These are phyloP conservation scores for Endoconidiophora polonica DNA, from an alignment of 2,329 filamentous ascomycete genomes.

Conservation along the genomic window DNA sequence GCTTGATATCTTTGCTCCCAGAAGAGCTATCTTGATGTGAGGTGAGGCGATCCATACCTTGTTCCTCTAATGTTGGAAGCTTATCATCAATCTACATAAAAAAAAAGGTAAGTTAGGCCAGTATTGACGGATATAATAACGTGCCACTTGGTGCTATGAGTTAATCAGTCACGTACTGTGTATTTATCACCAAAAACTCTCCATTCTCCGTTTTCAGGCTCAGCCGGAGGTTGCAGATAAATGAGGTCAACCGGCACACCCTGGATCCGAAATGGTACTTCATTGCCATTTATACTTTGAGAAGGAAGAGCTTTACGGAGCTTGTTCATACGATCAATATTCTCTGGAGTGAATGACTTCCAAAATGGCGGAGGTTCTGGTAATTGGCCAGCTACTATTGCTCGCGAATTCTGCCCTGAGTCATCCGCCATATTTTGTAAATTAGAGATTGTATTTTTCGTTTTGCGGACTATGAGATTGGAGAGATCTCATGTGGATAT, in stretches of 20 bases:
- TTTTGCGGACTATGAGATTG: not conserved
- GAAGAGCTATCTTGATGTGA: slow-evolving; percentile 22
- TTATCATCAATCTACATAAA: slow-evolving; percentile 36
- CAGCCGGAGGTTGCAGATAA: slow-evolving; percentile 64
- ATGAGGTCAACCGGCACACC: slow-evolving; percentile 51
- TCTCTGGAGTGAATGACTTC: slow-evolving; percentile 68
- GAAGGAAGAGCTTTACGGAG: slow-evolving; percentile 21
- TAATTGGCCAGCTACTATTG: slow-evolving; percentile 47
- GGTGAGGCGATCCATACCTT: slow-evolving; percentile 51
- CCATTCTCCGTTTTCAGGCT: slow-evolving; percentile 55
- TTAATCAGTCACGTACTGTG: slow-evolving; percentile 23
- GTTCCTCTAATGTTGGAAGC: slow-evolving; percentile 50
- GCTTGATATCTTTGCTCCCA: slow-evolving; percentile 32
- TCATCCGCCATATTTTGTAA: slow-evolving; percentile 37
- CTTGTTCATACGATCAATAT: slow-evolving; percentile 39
- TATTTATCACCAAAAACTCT: slow-evolving; percentile 56
- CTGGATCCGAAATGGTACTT: slow-evolving; percentile 17
- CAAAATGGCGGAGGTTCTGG: slow-evolving; percentile 83
- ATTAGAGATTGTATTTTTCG: not conserved
- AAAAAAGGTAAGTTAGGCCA: not conserved
- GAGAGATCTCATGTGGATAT: not conserved
- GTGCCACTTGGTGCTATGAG: not conserved
- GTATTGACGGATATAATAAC: not conserved
- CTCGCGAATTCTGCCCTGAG: slow-evolving; percentile 24
- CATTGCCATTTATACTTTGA: not conserved